phyloP scores from a whole-genome alignment of 2,329 filamentous ascomycete species.

The Cladosporium sp. region DNA sequence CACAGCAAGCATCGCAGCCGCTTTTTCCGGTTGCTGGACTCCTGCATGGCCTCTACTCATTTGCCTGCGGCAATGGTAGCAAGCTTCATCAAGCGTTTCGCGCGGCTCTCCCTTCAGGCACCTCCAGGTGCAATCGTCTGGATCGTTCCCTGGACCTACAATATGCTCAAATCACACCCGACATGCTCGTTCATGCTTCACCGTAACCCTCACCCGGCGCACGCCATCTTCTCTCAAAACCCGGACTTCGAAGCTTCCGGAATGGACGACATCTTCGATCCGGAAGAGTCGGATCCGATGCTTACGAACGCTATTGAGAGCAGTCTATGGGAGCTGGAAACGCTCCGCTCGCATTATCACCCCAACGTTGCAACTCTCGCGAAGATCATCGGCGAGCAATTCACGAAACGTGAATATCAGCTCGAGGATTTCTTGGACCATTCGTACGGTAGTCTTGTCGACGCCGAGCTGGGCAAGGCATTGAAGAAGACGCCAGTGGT shows the following conservation, averaged over 20 bases:
- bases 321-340: conserved; percentile 90
- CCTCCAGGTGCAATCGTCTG: conserved; percentile 85
- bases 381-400: conserved; percentile 91
- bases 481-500: conserved; percentile 82
- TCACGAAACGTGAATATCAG: conserved; percentile 91
- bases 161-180: conserved; percentile 83
- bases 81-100: conserved; percentile 92
- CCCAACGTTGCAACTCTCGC: conserved; percentile 92
- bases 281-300: conserved; percentile 73
- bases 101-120: conserved; percentile 75
- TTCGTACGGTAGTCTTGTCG: conserved; percentile 80
- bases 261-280: conserved; percentile 70
- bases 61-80: conserved; percentile 84
- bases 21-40: conserved; percentile 88
- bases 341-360: conserved; percentile 87
- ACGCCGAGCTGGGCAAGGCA: conserved; percentile 74
- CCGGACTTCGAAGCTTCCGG: conserved; percentile 47
- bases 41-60: conserved; percentile 86
- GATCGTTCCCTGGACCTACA: conserved; percentile 91
- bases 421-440: conserved; percentile 97
- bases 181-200: conserved; percentile 96
- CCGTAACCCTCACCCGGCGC: conserved; percentile 44
- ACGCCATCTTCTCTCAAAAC: conserved; percentile 23
- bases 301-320: conserved; percentile 83
- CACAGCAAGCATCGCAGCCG: conserved; percentile 91